phyloP scores from a whole-genome alignment of 257 asterid species.

The Buddleja alternifolia region DNA sequence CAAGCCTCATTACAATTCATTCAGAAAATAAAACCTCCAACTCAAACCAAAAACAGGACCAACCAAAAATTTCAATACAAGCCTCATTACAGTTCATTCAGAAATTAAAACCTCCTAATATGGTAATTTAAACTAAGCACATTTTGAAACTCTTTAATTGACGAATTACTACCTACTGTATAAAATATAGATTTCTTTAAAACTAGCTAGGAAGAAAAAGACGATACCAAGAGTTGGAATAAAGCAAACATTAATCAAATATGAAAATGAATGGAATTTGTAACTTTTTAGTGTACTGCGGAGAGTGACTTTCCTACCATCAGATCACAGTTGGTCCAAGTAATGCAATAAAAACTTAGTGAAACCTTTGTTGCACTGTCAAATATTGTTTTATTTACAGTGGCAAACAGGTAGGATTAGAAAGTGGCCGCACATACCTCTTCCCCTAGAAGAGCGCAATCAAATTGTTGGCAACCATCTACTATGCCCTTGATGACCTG shows the following conservation, averaged over 20 bases:
- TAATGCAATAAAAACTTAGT: too few relatives aligned
- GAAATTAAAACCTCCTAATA: neutral
- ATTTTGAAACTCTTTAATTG: neutral
- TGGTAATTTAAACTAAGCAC: too few relatives aligned
- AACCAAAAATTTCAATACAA: neutral
- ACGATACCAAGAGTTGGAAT: too few relatives aligned
- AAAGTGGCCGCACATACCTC: conserved; percentile 54
- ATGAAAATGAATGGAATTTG: neutral
- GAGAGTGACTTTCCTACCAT: neutral
- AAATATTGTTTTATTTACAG: neutral
- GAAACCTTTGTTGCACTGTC: conserved; percentile 17
- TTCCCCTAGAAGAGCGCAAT: conserved; percentile 91
- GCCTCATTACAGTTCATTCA: neutral
- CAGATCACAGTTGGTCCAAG: neutral
- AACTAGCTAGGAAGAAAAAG: too few relatives aligned
- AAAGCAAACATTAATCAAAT: neutral
- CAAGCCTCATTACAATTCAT: neutral
- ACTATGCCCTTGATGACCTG: conserved; percentile 97
- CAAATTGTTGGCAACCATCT: conserved; percentile 88
- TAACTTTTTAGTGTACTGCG: neutral
- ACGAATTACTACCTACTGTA: neutral
- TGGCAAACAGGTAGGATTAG: neutral
- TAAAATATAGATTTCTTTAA: too few relatives aligned
- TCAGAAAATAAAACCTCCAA: neutral
- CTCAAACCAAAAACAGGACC: neutral